Evolutionary conservation across 2,329 filamentous ascomycete species (phyloP), one percentile per base, ranked within the genome.

Genomic region (Aspergillus sp.): DNA sequence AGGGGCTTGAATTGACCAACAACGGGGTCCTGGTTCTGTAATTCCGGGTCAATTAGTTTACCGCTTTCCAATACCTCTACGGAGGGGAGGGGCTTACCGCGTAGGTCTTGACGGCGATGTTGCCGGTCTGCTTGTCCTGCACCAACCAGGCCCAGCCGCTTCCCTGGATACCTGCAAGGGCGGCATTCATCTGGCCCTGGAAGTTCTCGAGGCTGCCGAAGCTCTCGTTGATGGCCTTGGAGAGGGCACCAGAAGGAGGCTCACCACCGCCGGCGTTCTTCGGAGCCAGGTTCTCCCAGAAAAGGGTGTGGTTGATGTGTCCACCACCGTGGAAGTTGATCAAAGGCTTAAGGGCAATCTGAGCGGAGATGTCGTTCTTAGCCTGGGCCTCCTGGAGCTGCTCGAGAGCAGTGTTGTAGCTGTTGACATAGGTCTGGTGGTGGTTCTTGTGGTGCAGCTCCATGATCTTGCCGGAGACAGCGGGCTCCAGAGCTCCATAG

Each of bases 401-500:
- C 77, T 92, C 87, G 65, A 86, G 80, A 57, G 90, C 88, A 60
- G 87, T 83, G 81, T 96, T 96, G 82, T 90, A 90, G 75, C 88
- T 89, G 77, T 87, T 95, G 68, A 96, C 91, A 76, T 96, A 96
- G 70, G 92, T 93, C 78, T 93, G 87, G 82, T 96, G 93, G 84
- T 96, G 92, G 79, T 92, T 93, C 80, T 85, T 88, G 85, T 96
- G 90, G 83, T 96, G 93, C 46, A 96, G 86, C 81, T 96, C 90
- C 93, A 96, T 96, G 81, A 96, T 96, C 79, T 95, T 86, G 75
- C 90, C 89, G 49, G 89, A 93, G 80, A 96, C 84, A 73, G 83
- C 77, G 66, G 85, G 86, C 81, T 99, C 95, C 69, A 99, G 91
- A 52, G 93, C 95, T 73, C 89, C 91, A 77, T 97, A 99, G 83